These are phyloP conservation scores for Russula virescens DNA, from an alignment of 768 basidiomycete species.

Conservation along the genomic window DNA sequence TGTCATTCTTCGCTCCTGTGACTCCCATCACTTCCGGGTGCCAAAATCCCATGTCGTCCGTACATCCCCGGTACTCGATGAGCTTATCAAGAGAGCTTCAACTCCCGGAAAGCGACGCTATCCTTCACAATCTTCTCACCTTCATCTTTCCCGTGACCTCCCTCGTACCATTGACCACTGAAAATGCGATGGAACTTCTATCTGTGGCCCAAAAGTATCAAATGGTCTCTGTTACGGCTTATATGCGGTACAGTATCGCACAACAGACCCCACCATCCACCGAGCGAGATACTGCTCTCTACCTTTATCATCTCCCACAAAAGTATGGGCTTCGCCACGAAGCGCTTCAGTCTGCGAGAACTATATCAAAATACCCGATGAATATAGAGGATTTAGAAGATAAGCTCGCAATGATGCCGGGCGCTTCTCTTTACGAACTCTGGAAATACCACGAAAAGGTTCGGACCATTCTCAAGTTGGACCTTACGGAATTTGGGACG, in stretches of 20 bases:
- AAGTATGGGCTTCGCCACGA: conserved; percentile 1
- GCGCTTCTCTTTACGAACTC: conserved; percentile 1
- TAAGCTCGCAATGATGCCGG: not conserved
- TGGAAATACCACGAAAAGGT: conserved; percentile 1
- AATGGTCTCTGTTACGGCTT: not conserved
- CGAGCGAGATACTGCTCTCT: not conserved
- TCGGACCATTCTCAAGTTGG: not conserved
- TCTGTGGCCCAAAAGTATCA: conserved; percentile 3
- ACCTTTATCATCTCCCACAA: not conserved
- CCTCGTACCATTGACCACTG: not conserved
- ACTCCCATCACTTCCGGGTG: not conserved
- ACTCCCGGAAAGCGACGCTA: not conserved
- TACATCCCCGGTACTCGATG: not conserved
- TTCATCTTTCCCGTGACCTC: conserved; percentile 2
- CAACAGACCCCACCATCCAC: not conserved
- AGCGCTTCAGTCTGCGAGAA: not conserved
- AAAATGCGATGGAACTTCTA: not conserved
- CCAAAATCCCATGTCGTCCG: not conserved
- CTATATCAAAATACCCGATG: not conserved
- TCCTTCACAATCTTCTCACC: conserved; percentile 7
- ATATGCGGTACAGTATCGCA: not conserved
- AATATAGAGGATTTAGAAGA: not conserved
- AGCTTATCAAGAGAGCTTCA: not conserved
- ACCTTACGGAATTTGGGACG: not conserved
- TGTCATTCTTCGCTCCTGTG: not conserved